A percentile compares a stretch with the other conserved stretches of the same genome.
These are phyloP conservation scores for Xanthoconium stramineum DNA, from an alignment of 768 basidiomycete species.

Conservation along the genomic window DNA sequence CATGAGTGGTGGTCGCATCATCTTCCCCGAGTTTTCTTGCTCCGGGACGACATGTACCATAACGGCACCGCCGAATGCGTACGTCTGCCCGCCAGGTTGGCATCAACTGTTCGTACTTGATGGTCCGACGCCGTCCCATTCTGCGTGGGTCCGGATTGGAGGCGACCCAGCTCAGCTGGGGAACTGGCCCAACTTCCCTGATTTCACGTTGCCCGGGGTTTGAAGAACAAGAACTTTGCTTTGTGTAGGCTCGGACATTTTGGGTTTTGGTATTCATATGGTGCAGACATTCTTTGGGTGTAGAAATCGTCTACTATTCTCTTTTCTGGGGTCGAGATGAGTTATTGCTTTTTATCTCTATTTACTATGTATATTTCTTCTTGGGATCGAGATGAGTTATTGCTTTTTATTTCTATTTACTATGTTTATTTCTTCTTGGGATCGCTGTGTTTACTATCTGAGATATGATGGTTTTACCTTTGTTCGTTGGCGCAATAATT, in stretches of 20 bases:
- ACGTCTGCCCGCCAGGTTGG: constrained; percentile 73
- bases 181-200: constrained; percentile 69
- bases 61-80: constrained; percentile 67
- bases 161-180: constrained; percentile 70
- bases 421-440: too few relatives aligned
- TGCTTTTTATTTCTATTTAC: too few relatives aligned
- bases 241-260: not conserved
- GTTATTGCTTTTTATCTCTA: too few relatives aligned
- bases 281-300: too few relatives aligned
- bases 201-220: constrained; percentile 66
- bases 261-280: not conserved
- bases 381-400: too few relatives aligned
- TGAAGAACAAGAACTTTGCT: not conserved
- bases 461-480: too few relatives aligned
- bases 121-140: constrained; percentile 74
- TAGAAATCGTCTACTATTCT: too few relatives aligned
- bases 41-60: constrained; percentile 72
- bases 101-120: constrained; percentile 74
- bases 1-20: constrained; percentile 62
- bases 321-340: too few relatives aligned
- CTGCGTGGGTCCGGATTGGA: constrained; percentile 74
- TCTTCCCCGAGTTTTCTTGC: constrained; percentile 74
- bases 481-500: too few relatives aligned
- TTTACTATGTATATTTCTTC: too few relatives aligned
- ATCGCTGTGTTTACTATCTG: too few relatives aligned